These are phyloP conservation scores for Pythium pyrilobum DNA, from an alignment of 352 stramenopile species.

Conservation along the genomic window DNA sequence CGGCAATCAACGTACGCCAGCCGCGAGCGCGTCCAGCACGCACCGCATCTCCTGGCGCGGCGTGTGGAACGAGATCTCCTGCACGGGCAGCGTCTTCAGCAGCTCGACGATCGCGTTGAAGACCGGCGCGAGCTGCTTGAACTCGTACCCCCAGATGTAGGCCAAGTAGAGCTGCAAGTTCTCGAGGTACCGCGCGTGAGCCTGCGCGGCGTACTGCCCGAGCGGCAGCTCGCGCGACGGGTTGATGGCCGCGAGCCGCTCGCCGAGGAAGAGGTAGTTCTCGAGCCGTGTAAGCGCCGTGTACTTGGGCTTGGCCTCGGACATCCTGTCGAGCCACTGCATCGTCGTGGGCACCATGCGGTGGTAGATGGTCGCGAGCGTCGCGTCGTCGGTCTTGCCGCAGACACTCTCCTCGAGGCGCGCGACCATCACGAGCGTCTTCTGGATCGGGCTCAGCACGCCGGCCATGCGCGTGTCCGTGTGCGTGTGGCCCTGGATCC, in stretches of 20 bases:
- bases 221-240: conserved; percentile 37
- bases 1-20: conserved; percentile 39
- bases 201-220: conserved; percentile 41
- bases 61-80: conserved; percentile 67
- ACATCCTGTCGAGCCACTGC: conserved; percentile 67
- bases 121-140: conserved; percentile 52
- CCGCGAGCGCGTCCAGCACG: conserved; percentile 33
- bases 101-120: conserved; percentile 52
- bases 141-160: conserved; percentile 67
- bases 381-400: conserved; percentile 51
- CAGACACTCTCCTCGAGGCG: conserved; percentile 57
- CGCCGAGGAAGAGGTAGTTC: conserved; percentile 65
- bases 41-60: conserved; percentile 54
- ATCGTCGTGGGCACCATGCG: conserved; percentile 54
- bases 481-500: conserved; percentile 54
- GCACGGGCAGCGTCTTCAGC: conserved; percentile 42
- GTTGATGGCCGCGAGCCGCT: conserved; percentile 47
- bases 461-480: conserved; percentile 68
- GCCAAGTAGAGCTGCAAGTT: conserved; percentile 43
- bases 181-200: conserved; percentile 33
- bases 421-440: conserved; percentile 61
- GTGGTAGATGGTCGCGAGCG: conserved; percentile 58
- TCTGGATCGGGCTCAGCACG: conserved; percentile 56
- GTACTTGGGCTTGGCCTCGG: conserved; percentile 67
- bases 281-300: conserved; percentile 50